Conservation (phyloP, 306 rosid genomes). For the Vigna trinervia region DNA sequence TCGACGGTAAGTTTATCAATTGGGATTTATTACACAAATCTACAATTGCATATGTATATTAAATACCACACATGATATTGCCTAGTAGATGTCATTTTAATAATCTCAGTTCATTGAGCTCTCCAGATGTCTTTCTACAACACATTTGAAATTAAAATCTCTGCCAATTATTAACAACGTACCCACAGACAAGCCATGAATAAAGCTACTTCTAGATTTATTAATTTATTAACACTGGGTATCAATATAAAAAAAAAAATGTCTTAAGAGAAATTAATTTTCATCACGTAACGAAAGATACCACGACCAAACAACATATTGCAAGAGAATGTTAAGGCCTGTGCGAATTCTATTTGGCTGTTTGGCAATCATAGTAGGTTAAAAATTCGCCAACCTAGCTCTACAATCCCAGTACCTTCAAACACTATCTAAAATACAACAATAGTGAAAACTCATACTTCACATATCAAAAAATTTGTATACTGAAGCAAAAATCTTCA, state of each 20-base stretch:
- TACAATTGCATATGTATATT: slow-evolving; percentile 4
- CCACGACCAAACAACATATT: neutral
- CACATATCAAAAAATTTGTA: neutral
- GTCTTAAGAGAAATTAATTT: neutral
- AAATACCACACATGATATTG: neutral
- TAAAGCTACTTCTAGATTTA: neutral
- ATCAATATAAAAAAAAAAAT: neutral
- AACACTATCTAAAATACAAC: slow-evolving; percentile 6
- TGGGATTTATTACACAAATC: neutral
- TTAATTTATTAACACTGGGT: neutral
- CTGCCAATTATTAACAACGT: neutral
- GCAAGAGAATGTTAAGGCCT: no score
- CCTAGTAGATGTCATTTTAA: neutral
- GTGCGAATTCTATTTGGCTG: no score
- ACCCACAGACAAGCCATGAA: slow-evolving; percentile 13
- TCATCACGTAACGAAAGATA: neutral
- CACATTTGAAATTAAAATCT: neutral
- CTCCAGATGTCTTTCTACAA: neutral
- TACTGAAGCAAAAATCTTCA: neutral
- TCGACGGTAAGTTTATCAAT: slow-evolving; percentile 10
- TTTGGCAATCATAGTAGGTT: neutral
- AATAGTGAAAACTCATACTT: neutral
- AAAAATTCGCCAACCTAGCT: neutral
- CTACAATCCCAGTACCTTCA: neutral
- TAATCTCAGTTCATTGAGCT: neutral